Evolutionary conservation across 2,329 filamentous ascomycete genomes (phyloP), one percentile per base, ranked within the genome.

Genomic region (Apiospora koreana): DNA sequence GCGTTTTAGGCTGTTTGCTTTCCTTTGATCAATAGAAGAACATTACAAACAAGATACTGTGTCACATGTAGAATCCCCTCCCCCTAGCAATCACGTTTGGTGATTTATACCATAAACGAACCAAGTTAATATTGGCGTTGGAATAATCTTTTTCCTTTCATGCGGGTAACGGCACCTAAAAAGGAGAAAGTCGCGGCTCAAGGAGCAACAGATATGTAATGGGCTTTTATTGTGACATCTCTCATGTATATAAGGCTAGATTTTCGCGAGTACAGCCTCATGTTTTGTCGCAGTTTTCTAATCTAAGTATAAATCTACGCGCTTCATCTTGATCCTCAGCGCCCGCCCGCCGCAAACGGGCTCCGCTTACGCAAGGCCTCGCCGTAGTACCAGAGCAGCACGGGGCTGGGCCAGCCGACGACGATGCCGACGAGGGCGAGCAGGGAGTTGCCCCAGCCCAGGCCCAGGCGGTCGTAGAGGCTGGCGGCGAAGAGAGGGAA

Each of bases 401-500:
- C 80, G 1, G 86, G 86, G 21, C 82, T 83, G 1, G 86, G 82
- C 66, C 86, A 79, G 0, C 86, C 86, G 50, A 91, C 75, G 0
- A 76, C 85, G 31, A 90, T 78, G 0, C 84, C 85, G 31, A 89
- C 79, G 69, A 89, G 86, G 0, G 79, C 83, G 43, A 85, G 74
- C 6, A 84, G 71, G 16, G 80, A 83, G 72, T 83, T 84, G 2
- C 71, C 85, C 88, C 74, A 91, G 74, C 77, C 89, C 76, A 81
- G 75, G 5, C 82, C 81, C 12, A 85, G 75, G 1, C 72, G 72
- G 2, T 74, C 72, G 72, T 87, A 88, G 80, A 88, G 80, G 14
- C 71, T 72, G 1, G 84, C 83, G 0, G 83, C 86, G 46, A 87
- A 87, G 1, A 89, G 79, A 14, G 87, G 87, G 67, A 88, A 83